phyloP scores from a whole-genome alignment of 1,284 basidiomycete genomes.

The Lentinus polychrous region DNA sequence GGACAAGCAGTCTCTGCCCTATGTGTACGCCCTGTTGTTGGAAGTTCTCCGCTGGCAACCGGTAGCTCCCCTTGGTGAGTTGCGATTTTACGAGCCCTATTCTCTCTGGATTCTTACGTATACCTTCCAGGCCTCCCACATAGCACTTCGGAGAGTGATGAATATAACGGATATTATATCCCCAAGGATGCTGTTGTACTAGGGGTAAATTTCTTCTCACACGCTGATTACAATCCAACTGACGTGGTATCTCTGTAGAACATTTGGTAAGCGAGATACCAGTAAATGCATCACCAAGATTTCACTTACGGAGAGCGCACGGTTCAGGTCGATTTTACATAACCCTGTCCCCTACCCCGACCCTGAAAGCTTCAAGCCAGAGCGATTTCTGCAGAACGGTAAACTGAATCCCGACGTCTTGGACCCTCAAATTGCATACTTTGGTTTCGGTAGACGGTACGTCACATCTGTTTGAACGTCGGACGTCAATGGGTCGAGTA shows the following conservation, averaged over 20 bases:
- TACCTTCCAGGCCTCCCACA: not conserved
- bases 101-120: not conserved
- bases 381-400: constrained; percentile 2
- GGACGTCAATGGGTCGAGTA: not conserved
- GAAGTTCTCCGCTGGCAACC: constrained; percentile 26
- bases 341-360: not conserved
- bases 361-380: not conserved
- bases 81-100: not conserved
- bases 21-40: constrained; percentile 22
- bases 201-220: no score
- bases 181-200: constrained; percentile 1
- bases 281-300: not conserved
- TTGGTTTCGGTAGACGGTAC: constrained; percentile 2
- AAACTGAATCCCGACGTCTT: not conserved
- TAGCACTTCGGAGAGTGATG: not conserved
- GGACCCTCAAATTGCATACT: not conserved
- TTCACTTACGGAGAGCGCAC: no score
- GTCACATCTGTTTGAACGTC: not conserved
- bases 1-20: constrained; percentile 22
- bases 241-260: not conserved
- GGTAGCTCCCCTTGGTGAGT: constrained; percentile 8
- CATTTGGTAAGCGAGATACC: not conserved
- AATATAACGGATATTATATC: constrained; percentile 7
- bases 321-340: constrained; percentile 1
- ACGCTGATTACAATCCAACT: no score